Evolutionary conservation across 371 early-diverging fungal genomes (phyloP), one percentile per base, ranked within the genome.

Genomic region (Mortierella sp.): DNA sequence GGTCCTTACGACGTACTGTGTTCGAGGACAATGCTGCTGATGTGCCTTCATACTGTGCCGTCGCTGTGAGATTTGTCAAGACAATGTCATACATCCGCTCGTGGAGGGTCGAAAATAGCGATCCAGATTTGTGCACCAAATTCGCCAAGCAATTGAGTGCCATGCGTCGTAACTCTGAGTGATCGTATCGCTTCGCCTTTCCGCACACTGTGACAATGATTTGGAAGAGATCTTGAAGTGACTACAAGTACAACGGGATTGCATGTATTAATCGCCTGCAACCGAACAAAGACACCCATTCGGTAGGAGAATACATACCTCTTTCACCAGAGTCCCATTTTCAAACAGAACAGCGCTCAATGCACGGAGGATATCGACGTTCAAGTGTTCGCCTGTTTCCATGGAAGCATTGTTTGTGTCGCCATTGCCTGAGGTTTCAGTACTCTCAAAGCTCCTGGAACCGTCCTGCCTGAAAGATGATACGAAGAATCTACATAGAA

Each of bases 361-460:
- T 18, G 76, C 76, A 2, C 76, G 76, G 12, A 74, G 61, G 10
- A 74, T 65, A 34, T 74, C 66, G n/a, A 69, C 54, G 27, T 58
- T 61, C 9, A 18, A 28, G 30, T 58, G 58, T 13, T 46, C 42
- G 9, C 9, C 9, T 7, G 43, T 18, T 1, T 61, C 65, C 2
- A 26, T 24, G 3, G 31, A 51, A 12, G 61, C 0, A 31, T 10
- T 34, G 12, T 10, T 52, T 1, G 47, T 3, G 26, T n/a, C 19
- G 19, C n/a, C 18, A 50, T 16, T 39, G 13, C 4, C 30, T n/a
- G 46, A 13, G 2, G 43, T 13, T 13, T 57, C 58, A 19, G 38
- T 0, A 12, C n/a, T 21, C 12, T 6, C 18, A 18, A 5, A 34
- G 24, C 41, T 21, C 43, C 63, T 41, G 6, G 43, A 19, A 14